A percentile compares a stretch with the other conserved stretches of the same genome.
phyloP scores from a whole-genome alignment of 2,329 filamentous ascomycete genomes.

The Colletotrichum higginsianum region DNA sequence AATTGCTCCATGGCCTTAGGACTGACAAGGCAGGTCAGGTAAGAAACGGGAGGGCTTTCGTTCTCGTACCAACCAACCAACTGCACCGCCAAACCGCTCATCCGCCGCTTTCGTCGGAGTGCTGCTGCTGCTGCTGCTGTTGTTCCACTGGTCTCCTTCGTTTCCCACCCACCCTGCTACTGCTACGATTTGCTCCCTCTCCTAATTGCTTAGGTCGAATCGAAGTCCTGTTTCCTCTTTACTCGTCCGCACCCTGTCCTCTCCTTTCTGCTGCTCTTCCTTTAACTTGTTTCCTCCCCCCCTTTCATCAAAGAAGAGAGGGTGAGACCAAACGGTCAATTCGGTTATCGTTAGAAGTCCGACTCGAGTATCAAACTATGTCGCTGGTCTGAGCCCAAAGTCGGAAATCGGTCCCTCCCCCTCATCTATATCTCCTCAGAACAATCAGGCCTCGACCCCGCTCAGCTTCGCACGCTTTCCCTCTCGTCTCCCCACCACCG shows the following conservation, averaged over 20 bases:
- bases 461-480: conserved; percentile 20
- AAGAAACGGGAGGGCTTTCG: not conserved
- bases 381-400: not conserved
- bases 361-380: conserved; percentile 1
- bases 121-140: no score
- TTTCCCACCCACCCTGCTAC: conserved; percentile 1
- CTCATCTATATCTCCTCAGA: conserved; percentile 13
- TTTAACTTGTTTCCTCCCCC: not conserved
- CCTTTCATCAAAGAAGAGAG: not conserved
- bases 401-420: conserved; percentile 8
- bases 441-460: conserved; percentile 32
- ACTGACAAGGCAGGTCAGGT: conserved; percentile 26
- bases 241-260: conserved; percentile 9
- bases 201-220: conserved; percentile 6
- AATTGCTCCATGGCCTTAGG: conserved; percentile 8
- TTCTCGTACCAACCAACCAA: conserved; percentile 9
- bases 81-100: no score
- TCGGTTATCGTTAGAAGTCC: not conserved
- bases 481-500: conserved; percentile 16
- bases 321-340: not conserved
- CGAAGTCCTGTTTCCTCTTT: conserved; percentile 15
- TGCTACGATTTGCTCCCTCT: not conserved
- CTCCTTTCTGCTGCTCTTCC: not conserved
- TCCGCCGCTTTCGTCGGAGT: not conserved
- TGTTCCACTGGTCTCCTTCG: not conserved